Evolutionary conservation across 768 basidiomycete genomes (phyloP), one percentile per base, ranked within the genome.

Genomic region (Podaxis sp.): DNA sequence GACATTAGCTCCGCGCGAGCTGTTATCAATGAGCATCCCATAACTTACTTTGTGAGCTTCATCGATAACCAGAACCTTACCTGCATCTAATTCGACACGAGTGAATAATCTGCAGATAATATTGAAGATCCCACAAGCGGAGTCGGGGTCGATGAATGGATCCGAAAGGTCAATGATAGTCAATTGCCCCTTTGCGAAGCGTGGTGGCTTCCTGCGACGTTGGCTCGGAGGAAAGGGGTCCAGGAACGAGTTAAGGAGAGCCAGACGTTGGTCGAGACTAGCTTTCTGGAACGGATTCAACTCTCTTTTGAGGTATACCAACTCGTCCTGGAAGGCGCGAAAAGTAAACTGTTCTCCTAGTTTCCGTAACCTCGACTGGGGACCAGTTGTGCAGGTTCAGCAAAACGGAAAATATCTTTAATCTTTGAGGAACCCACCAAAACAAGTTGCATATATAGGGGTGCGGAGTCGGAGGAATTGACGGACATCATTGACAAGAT

Each of bases 401-500:
- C 19, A 53, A 53, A 36, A 12, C 17, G 0, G 40, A 25, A 11
- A 43, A 7, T 8, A 2, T 46, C 43, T 4, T n/a, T 38, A 54
- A n/a, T 13, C 22, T 29, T 29, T 29, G 36, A 50, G 37, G 51
- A n/a, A 68, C 83, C 66, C 66, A 90, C 89, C 65, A 91, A 66
- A 25, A 91, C 72, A 0, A 84, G 80, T 57, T 91, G 89, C 68
- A 91, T 83, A 70, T 91, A 91, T 1, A 91, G 70, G 0, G 89
- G 90, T 0, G 87, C 82, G 0, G 78, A 75, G 1, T 87, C 86
- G 0, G 85, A 83, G 0, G 83, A 82, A 0, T 80, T 84, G 0
- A 90, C 76, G 0, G 88, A 85, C 90, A 91, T 91, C 84, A 91
- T 86, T 0, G 87, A 87, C 36, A 90, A 66, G 61, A 91, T 85